Conservation (phyloP, 78 protist genomes). For the Speleostelium caveatum region DNA sequence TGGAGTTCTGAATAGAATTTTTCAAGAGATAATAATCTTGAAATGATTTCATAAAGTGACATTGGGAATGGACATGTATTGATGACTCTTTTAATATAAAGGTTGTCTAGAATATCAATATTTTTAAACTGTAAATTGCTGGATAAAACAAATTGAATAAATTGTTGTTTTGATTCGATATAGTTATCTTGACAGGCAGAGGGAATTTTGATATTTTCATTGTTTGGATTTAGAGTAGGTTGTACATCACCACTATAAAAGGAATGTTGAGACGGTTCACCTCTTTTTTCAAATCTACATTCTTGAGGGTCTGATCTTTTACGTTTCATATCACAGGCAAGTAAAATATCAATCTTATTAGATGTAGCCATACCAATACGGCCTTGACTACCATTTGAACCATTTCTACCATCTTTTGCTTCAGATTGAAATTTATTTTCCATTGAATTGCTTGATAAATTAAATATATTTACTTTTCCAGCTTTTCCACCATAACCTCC, state of each 20-base stretch:
- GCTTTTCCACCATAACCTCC: background rate
- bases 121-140: background rate
- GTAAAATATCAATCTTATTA: background rate
- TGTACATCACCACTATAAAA: background rate
- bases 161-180: background rate
- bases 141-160: background rate
- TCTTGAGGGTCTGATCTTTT: background rate
- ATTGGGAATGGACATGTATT: background rate
- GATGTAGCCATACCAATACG: background rate
- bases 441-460: background rate
- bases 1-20: background rate
- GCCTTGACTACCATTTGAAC: background rate
- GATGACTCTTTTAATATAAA: background rate
- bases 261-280: background rate
- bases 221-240: background rate
- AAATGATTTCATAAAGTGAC: background rate
- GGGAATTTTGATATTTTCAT: background rate
- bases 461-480: background rate
- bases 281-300: background rate
- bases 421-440: background rate
- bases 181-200: background rate
- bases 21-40: background rate
- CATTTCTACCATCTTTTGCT: background rate
- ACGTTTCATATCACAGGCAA: background rate
- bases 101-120: background rate